Evolutionary conservation across 108 stramenopile species (phyloP), one percentile per base, ranked within the genome.

Genomic region (Skeletonema potamos): DNA sequence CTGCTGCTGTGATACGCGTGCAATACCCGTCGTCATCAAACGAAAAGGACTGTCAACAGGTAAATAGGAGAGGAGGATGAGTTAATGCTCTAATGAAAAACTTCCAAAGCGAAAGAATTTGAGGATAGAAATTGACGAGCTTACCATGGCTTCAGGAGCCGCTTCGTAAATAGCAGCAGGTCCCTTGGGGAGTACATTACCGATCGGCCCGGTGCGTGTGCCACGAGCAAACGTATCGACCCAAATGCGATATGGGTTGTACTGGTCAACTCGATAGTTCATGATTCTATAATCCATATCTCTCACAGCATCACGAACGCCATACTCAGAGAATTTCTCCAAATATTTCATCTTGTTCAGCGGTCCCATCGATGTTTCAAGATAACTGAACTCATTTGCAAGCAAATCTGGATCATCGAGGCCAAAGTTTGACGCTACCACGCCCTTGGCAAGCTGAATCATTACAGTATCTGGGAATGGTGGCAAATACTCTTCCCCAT

Each of bases 21-120:
- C 89, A 90, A 65, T 82, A 86, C 10, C 89, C 85, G 56, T 90
- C 85, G 46, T 87, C 81, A 33, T 90, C 89, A 71, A 90, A 90
- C 8, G 85, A 79, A 27, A 90, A 84, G 30, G 79, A 41, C 39
- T 41, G n/a, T 41, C 15, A 41, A 41, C 15, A 37, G 2, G 10
- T n/a, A 4, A 13, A n/a, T 1, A 41, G 15, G 0, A 41, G 1
- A 4, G 10, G 15, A 41, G 15, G 15, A 41, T 41, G 39, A 41
- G 39, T 41, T n/a, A 3, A 39, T 41, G 1, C 1, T 3, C 1
- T 3, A n/a, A 13, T n/a, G 15, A n/a, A 2, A 41, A n/a, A 41
- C n/a, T n/a, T n/a, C n/a, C 39, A 41, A 41, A 15, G 39, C 15
- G 0, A 41, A 10, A n/a, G 1, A 41, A 41, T 41, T 41, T 12